Conservation (phyloP, 768 basidiomycete genomes). For the Pleurotus tuber-regium region DNA sequence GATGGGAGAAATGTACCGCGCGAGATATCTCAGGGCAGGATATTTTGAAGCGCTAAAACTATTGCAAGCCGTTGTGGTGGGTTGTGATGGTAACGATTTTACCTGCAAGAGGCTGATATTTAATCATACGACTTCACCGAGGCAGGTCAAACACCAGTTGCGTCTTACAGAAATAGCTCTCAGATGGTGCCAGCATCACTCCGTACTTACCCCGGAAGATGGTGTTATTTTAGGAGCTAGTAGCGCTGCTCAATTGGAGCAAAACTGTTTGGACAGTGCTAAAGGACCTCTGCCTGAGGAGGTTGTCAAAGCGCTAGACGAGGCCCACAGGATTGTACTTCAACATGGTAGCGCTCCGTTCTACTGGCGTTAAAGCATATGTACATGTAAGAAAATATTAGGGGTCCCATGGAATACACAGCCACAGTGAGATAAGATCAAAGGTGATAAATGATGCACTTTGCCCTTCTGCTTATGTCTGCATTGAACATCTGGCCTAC, state of each 20-base stretch:
- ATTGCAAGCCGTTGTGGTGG: constrained; percentile 38
- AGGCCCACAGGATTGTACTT: constrained; percentile 42
- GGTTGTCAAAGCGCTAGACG: constrained; percentile 47
- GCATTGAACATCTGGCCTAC: too few relatives aligned
- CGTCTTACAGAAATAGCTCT: constrained; percentile 42
- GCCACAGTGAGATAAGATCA: constrained; percentile 10
- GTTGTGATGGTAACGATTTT: constrained; percentile 14
- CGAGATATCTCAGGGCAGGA: constrained; percentile 39
- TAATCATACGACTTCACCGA: too few relatives aligned
- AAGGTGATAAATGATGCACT: constrained; percentile 1
- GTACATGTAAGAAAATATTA: neutral
- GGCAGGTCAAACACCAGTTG: constrained; percentile 37
- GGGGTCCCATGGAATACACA: constrained; percentile 1
- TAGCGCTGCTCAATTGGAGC: constrained; percentile 39
- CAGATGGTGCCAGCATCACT: constrained; percentile 53
- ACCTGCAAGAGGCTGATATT: too few relatives aligned
- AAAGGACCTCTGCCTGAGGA: constrained; percentile 55
- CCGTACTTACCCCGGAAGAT: constrained; percentile 34
- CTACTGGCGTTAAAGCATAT: constrained; percentile 4
- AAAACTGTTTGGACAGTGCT: constrained; percentile 43
- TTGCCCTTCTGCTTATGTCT: constrained; percentile 3
- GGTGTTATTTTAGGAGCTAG: constrained; percentile 50
- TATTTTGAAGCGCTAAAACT: constrained; percentile 42
- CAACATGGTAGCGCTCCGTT: constrained; percentile 18
- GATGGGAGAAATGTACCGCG: constrained; percentile 44